Evolutionary conservation across 768 basidiomycete species (phyloP), one percentile per base, ranked within the genome.

Genomic region (Tricholoma terreum): DNA sequence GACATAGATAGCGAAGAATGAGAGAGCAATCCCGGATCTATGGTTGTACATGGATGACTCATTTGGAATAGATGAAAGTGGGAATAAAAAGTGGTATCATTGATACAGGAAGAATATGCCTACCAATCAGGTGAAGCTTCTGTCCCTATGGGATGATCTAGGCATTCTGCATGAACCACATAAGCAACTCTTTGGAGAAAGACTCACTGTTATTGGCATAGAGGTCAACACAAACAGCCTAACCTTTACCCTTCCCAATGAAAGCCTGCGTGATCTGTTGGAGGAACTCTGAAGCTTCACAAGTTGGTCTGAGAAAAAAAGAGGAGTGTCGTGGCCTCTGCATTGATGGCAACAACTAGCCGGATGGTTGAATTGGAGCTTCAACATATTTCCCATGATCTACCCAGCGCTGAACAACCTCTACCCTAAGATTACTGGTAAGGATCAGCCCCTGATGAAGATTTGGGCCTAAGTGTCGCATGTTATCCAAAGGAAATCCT

Each of bases 121-220:
- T 0, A 11, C 57, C 0, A 63, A 67, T 6, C 79, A 80, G 60
- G 67, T 59, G 6, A 19, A 42, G 4, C 66, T 78, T 2, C 71
- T 81, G 1, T 34, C 30, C 1, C 68, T 80, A 1, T 78, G 74
- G 72, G 77, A 80, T 14, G 14, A 43, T 6, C 42, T 43, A 6
- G 31, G 31, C 40, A 42, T 42, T 5, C 40, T 19, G 21, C 40
- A 42, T 19, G 40, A 42, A 21, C 10, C 12, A 2, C 48, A 33
- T 15, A 50, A 30, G 5, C 24, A 50, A 9, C 14, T 50, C 4
- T 50, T 30, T 12, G 10, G 22, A 2, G 60, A 40, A 0, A 6
- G 22, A 0, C 66, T 79, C 12, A 60, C 62, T 5, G 69, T 78
- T 54, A 71, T 78, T 57, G 75, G 78, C 12, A 74, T 75, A 53